Conservation (phyloP, 768 basidiomycete species). For the Serendipita sp. region DNA sequence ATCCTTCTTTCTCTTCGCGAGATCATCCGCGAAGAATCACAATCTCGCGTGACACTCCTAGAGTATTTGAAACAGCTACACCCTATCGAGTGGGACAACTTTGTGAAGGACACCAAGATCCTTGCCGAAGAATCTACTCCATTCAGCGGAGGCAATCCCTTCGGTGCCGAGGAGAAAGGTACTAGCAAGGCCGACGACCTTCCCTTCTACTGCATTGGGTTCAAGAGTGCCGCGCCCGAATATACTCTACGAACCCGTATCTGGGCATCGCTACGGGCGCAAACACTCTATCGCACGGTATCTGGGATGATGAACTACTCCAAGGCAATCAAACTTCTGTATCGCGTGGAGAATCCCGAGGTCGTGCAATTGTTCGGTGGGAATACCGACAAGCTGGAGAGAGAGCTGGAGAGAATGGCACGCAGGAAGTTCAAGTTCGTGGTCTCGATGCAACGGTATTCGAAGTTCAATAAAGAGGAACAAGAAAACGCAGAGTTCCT, state of each 20-base stretch:
- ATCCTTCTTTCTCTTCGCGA: conserved; percentile 91
- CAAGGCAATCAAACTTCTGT: conserved; percentile 98
- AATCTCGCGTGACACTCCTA: conserved; percentile 89
- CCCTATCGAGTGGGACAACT: conserved; percentile 98
- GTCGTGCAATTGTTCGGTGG: conserved; percentile 95
- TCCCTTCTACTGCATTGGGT: conserved; percentile 96
- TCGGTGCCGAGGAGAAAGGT: conserved; percentile 67
- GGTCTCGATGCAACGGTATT: conserved; percentile 98
- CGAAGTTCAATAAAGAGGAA: conserved; percentile 99
- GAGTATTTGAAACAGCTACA: conserved; percentile 98
- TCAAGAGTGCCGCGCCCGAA: conserved; percentile 97
- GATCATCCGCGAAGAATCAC: conserved; percentile 97
- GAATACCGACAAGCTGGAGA: conserved; percentile 91
- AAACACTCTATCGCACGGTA: conserved; percentile 95
- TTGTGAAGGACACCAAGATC: conserved; percentile 98
- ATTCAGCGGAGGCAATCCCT: conserved; percentile 63
- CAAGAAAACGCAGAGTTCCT: conserved; percentile 98
- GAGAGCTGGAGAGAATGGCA: conserved; percentile 94
- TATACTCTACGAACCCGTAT: conserved; percentile 97
- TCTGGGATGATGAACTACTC: conserved; percentile 99
- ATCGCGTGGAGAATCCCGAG: conserved; percentile 98
- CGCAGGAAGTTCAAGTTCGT: conserved; percentile 98
- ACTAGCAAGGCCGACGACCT: conserved; percentile 77
- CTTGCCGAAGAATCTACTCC: conserved; percentile 86
- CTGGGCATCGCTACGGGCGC: conserved; percentile 96